Percentiles rank a stretch among this genome's conserved stretches.
These are phyloP conservation scores for Tulasnella sp. DNA, from an alignment of 768 basidiomycete genomes.

Conservation along the genomic window DNA sequence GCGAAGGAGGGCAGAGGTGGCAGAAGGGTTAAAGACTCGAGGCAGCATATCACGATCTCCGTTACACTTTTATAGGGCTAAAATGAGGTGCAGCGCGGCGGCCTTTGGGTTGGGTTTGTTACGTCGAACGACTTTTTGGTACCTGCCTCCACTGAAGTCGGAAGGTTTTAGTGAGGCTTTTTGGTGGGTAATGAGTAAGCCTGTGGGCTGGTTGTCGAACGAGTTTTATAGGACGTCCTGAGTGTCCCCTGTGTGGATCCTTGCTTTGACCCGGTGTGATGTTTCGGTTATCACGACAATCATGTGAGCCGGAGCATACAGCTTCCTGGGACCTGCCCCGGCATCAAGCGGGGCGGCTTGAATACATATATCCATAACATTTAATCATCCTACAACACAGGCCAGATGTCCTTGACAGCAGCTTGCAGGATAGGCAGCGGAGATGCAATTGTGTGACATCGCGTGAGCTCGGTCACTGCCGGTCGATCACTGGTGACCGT, in stretches of 20 bases:
- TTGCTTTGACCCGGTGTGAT: background rate
- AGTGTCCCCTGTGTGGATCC: background rate
- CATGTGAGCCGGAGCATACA: conserved; percentile 15
- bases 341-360: too few species aligned
- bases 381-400: too few species aligned
- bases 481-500: too few species aligned
- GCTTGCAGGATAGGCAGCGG: too few species aligned
- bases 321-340: too few species aligned
- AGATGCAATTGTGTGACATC: too few species aligned
- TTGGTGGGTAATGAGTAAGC: background rate
- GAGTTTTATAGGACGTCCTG: background rate
- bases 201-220: background rate
- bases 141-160: background rate
- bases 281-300: conserved; percentile 1
- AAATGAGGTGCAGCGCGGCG: conserved; percentile 1
- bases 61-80: background rate
- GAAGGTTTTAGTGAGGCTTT: background rate
- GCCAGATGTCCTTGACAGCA: too few species aligned
- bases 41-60: background rate
- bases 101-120: background rate
- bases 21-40: conserved; percentile 1
- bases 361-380: too few species aligned
- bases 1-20: background rate
- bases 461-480: background rate
- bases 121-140: conserved; percentile 8